Evolutionary conservation across 2,329 filamentous ascomycete species (phyloP).

Genomic region (Aspergillus aculeatinus): DNA sequence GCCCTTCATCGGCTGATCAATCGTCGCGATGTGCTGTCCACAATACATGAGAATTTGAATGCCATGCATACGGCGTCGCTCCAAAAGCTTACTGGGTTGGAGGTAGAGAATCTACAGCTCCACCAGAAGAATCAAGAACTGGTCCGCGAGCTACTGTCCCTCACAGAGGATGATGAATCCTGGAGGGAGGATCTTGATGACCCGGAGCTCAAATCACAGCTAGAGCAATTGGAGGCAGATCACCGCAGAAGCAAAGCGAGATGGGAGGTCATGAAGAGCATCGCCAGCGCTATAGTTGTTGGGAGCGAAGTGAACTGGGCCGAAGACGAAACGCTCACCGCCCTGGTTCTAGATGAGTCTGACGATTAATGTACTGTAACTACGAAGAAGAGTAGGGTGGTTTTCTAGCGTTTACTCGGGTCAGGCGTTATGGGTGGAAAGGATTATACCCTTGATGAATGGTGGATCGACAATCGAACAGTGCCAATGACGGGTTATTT

Average conservation of each 20-base stretch:
- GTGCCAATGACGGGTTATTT: background rate
- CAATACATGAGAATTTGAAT: constrained; percentile 61
- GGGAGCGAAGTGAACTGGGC: constrained; percentile 84
- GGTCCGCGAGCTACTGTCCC: constrained; percentile 60
- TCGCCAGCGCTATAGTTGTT: constrained; percentile 74
- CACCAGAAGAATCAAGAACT: constrained; percentile 63
- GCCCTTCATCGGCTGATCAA: constrained; percentile 66
- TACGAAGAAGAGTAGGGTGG: background rate
- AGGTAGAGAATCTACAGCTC: constrained; percentile 58
- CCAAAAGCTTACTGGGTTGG: constrained; percentile 55
- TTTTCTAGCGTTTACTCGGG: constrained; percentile 3
- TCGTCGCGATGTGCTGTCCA: constrained; percentile 66
- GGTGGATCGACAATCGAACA: background rate
- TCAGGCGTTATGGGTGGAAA: constrained; percentile 11
- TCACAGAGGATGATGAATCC: constrained; percentile 58
- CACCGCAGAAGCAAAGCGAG: constrained; percentile 63
- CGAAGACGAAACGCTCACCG: constrained; percentile 63
- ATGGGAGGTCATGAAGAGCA: constrained; percentile 74
- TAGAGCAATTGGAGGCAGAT: constrained; percentile 59
- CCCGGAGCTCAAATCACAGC: constrained; percentile 53
- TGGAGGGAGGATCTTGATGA: constrained; percentile 56
- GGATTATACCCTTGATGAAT: constrained; percentile 7
- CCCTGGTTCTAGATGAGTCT: constrained; percentile 69
- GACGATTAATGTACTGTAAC: constrained; percentile 44
- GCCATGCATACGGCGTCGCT: constrained; percentile 53